Conservation (phyloP, 2,329 filamentous ascomycete species). For the Cryphonectria carpinicola region DNA sequence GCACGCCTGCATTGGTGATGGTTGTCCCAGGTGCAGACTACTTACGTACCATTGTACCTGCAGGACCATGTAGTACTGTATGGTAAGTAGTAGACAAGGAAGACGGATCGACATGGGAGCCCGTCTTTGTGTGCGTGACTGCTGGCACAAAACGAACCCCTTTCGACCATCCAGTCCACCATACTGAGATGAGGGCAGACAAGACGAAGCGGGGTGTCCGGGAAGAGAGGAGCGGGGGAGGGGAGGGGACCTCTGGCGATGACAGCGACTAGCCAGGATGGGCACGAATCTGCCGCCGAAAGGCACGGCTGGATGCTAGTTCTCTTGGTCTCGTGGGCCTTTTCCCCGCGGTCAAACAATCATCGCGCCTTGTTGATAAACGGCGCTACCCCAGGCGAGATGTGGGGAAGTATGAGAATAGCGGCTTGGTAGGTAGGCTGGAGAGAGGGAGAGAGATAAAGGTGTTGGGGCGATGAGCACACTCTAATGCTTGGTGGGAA, state of each 20-base stretch:
- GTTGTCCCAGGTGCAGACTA: not conserved
- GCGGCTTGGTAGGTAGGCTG: slow-evolving; percentile 19
- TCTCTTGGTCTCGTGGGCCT: slow-evolving; percentile 4
- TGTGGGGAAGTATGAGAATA: slow-evolving; percentile 24
- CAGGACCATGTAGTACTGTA: not conserved
- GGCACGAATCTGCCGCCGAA: not conserved
- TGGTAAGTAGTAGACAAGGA: not conserved
- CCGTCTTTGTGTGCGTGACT: not conserved
- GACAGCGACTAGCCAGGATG: not conserved
- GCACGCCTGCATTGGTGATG: not conserved
- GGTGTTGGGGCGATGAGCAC: not conserved
- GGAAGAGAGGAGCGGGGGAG: not conserved
- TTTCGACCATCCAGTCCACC: not conserved
- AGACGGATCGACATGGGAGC: not conserved
- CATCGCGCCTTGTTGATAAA: not conserved
- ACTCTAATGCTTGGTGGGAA: not conserved
- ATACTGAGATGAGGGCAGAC: not conserved
- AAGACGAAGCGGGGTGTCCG: not conserved
- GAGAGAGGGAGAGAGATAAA: slow-evolving; percentile 17
- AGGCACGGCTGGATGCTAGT: not conserved
- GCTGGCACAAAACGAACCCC: not conserved
- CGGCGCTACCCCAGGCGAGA: slow-evolving; percentile 24
- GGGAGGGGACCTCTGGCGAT: not conserved
- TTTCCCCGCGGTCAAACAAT: not conserved
- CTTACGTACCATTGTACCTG: not conserved